These are phyloP conservation scores for Mycosarcoma mackinlayi DNA, from an alignment of 1,284 basidiomycete species.

Conservation along the genomic window DNA sequence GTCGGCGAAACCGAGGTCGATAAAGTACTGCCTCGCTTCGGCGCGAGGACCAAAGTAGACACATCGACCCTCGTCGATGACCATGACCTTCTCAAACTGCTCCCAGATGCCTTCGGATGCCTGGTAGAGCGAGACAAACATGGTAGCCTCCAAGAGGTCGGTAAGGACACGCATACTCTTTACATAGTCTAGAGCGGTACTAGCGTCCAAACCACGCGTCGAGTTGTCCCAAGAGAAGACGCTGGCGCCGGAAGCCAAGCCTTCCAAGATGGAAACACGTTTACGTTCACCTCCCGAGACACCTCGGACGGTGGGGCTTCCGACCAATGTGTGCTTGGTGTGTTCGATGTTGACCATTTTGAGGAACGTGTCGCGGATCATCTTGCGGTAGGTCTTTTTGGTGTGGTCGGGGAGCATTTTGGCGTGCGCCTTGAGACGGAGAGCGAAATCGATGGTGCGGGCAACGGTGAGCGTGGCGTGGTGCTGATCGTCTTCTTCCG, in stretches of 20 bases:
- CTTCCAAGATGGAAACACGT: constrained; percentile 81
- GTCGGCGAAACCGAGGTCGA: constrained; percentile 68
- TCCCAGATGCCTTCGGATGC: constrained; percentile 69
- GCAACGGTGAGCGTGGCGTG: constrained; percentile 79
- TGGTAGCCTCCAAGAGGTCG: constrained; percentile 79
- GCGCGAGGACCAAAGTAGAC: constrained; percentile 63
- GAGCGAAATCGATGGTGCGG: constrained; percentile 57
- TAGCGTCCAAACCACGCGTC: constrained; percentile 81
- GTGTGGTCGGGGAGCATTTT: constrained; percentile 70
- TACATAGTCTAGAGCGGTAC: constrained; percentile 82
- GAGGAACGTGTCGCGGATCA: constrained; percentile 72
- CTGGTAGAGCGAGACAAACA: constrained; percentile 85
- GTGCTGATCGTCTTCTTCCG: constrained; percentile 78
- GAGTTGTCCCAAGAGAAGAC: constrained; percentile 79
- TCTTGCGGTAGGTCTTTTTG: constrained; percentile 71
- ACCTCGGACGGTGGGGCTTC: constrained; percentile 80
- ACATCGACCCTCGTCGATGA: constrained; percentile 64
- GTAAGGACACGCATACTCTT: constrained; percentile 80
- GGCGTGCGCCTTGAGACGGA: constrained; percentile 51
- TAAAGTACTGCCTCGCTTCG: constrained; percentile 59
- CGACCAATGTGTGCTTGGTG: constrained; percentile 78
- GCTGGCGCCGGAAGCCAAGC: constrained; percentile 72
- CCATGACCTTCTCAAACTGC: constrained; percentile 73
- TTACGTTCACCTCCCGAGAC: constrained; percentile 74
- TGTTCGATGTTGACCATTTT: constrained; percentile 81